Evolutionary conservation across 805 yeast species (phyloP).

Genomic region (Metschnikowia lochheadii): DNA sequence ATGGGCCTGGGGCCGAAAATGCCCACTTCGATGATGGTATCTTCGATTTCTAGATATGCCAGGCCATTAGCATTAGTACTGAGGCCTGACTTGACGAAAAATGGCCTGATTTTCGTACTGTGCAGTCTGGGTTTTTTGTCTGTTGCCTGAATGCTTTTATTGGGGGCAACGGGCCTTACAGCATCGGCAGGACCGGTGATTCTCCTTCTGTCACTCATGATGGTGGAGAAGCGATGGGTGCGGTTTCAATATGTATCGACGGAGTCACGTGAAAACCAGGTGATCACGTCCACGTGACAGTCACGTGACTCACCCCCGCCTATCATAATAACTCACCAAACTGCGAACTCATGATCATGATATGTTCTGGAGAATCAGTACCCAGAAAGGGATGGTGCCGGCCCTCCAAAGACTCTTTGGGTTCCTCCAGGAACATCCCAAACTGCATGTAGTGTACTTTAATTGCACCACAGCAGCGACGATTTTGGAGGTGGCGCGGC

Average conservation of each 20-base stretch:
- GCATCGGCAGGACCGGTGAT: constrained; percentile 78
- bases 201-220: constrained; percentile 72
- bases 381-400: not conserved
- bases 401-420: constrained; percentile 10
- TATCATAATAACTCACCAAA: too few relatives aligned
- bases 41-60: constrained; percentile 66
- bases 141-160: not conserved
- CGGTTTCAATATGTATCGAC: too few relatives aligned
- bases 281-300: not conserved
- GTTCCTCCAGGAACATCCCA: constrained; percentile 1
- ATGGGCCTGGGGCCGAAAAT: constrained; percentile 90
- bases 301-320: not conserved
- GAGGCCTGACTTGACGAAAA: constrained; percentile 61
- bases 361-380: constrained; percentile 10
- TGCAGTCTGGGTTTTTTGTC: not conserved
- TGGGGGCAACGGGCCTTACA: constrained; percentile 27
- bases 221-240: not conserved
- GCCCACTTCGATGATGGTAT: constrained; percentile 59
- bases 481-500: constrained; percentile 13
- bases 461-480: constrained; percentile 13
- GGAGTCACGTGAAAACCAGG: too few relatives aligned
- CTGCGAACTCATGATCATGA: not conserved
- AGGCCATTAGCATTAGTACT: constrained; percentile 78
- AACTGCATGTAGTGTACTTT: constrained; percentile 10
- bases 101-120: constrained; percentile 16